phyloP scores from a whole-genome alignment of 257 asterid genomes.

The Apocynum venetum region DNA sequence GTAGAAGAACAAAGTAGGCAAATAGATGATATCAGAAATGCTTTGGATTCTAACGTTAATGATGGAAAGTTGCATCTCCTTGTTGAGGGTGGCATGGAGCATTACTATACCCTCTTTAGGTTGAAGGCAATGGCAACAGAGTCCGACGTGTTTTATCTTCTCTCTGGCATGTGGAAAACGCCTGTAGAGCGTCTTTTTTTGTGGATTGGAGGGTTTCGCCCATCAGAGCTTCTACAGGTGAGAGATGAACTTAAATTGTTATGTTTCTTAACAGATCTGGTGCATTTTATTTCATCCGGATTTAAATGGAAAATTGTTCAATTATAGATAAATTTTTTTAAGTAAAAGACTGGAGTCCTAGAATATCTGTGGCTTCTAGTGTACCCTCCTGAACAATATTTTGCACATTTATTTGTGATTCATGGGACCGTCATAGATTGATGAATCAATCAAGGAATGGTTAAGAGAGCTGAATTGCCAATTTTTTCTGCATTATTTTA shows the following conservation, averaged over 20 bases:
- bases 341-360: neutral
- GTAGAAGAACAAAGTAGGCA: conserved; percentile 69
- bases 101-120: conserved; percentile 65
- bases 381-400: neutral
- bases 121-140: conserved; percentile 82
- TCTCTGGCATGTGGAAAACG: conserved; percentile 88
- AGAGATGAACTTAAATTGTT: conserved; percentile 6
- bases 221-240: conserved; percentile 85
- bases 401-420: neutral
- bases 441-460: neutral
- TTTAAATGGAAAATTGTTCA: neutral
- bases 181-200: conserved; percentile 82
- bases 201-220: conserved; percentile 95
- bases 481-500: neutral
- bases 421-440: neutral
- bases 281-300: neutral
- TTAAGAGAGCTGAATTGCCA: neutral
- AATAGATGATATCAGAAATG: conserved; percentile 49
- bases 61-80: conserved; percentile 48
- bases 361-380: neutral
- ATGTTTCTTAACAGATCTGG: conserved; percentile 2
- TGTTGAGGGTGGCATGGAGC: conserved; percentile 58
- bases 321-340: neutral
- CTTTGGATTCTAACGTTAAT: conserved; percentile 51
- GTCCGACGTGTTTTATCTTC: conserved; percentile 68